A percentile compares a stretch with the other conserved stretches of the same genome.
Conservation (phyloP, 345 rosid genomes). For the Populus nigra region DNA sequence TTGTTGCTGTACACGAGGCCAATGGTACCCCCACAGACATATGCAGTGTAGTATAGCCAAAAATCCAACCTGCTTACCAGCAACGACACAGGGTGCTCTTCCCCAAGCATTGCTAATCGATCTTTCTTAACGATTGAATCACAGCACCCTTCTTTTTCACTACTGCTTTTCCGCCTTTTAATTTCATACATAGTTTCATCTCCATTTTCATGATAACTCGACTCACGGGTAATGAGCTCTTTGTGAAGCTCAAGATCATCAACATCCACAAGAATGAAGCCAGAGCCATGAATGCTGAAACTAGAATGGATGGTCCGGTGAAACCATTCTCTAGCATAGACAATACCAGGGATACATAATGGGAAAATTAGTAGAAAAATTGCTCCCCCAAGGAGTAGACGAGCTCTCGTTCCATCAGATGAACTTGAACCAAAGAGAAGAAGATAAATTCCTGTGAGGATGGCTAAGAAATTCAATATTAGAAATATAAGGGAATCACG, state of each 20-base stretch:
- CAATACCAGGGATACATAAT: slow-evolving; percentile 68
- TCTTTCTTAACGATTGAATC: slow-evolving; percentile 49
- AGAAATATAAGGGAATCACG: slow-evolving; percentile 74
- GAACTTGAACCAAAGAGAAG: slow-evolving; percentile 57
- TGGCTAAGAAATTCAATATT: slow-evolving; percentile 63
- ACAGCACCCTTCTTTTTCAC: slow-evolving; percentile 42
- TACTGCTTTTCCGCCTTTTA: slow-evolving; percentile 24
- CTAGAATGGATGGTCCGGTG: slow-evolving; percentile 53
- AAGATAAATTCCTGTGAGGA: slow-evolving; percentile 72
- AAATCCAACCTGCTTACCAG: slow-evolving; percentile 76
- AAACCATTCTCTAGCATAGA: slow-evolving; percentile 80
- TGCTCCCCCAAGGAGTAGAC: slow-evolving; percentile 69
- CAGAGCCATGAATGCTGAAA: slow-evolving; percentile 52
- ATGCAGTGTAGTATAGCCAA: slow-evolving; percentile 79
- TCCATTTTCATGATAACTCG: slow-evolving; percentile 33
- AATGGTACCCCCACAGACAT: slow-evolving; percentile 92
- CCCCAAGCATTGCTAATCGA: slow-evolving; percentile 62
- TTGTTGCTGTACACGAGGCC: slow-evolving; percentile 96
- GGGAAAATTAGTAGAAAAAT: slow-evolving; percentile 68
- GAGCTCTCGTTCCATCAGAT: slow-evolving; percentile 33
- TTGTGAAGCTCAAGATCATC: slow-evolving; percentile 89
- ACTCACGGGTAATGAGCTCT: slow-evolving; percentile 52
- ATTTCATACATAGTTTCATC: slow-evolving; percentile 20
- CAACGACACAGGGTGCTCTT: slow-evolving; percentile 56
- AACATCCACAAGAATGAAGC: slow-evolving; percentile 75